Conservation (phyloP, 768 basidiomycete species). For the Tylopilus cervinicoccineus region DNA sequence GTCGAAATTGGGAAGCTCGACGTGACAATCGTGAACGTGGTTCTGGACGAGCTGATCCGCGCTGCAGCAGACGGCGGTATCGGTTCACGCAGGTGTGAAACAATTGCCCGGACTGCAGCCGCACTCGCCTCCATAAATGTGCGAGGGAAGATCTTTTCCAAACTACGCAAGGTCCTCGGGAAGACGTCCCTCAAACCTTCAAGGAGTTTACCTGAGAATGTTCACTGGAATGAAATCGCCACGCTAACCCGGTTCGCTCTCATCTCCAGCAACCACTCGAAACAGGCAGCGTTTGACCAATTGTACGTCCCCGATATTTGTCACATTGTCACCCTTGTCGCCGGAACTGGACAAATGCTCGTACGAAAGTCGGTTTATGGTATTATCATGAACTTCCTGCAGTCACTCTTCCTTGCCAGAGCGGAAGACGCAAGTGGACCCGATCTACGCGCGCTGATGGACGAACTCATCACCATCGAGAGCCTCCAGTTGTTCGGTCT, state of each 20-base stretch:
- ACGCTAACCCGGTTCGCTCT: slow-evolving; percentile 74
- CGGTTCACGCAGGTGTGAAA: slow-evolving; percentile 71
- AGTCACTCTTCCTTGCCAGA: slow-evolving; percentile 61
- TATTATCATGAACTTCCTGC: slow-evolving; percentile 75
- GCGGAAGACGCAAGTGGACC: slow-evolving; percentile 56
- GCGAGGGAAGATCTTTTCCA: slow-evolving; percentile 72
- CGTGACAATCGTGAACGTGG: slow-evolving; percentile 58
- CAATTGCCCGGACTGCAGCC: slow-evolving; percentile 67
- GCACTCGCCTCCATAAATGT: slow-evolving; percentile 73
- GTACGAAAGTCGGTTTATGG: slow-evolving; percentile 83
- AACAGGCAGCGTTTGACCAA: slow-evolving; percentile 61
- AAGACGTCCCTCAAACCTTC: slow-evolving; percentile 67
- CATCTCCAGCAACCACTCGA: slow-evolving; percentile 64
- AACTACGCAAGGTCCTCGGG: slow-evolving; percentile 74
- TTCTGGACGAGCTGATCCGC: slow-evolving; percentile 76
- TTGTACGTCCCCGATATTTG: slow-evolving; percentile 80
- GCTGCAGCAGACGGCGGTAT: slow-evolving; percentile 82
- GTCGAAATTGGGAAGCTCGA: slow-evolving; percentile 69
- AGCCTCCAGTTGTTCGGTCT: slow-evolving; percentile 74
- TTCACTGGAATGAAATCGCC: slow-evolving; percentile 79
- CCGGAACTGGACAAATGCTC: slow-evolving; percentile 66
- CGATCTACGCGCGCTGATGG: slow-evolving; percentile 59
- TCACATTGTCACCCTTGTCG: slow-evolving; percentile 75
- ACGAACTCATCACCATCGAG: slow-evolving; percentile 52
- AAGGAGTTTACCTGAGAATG: slow-evolving; percentile 61